Percentiles rank a stretch among this genome's conserved stretches.
Evolutionary conservation across 2,329 filamentous ascomycete genomes (phyloP).

Genomic region (Trichoderma asperellum): DNA sequence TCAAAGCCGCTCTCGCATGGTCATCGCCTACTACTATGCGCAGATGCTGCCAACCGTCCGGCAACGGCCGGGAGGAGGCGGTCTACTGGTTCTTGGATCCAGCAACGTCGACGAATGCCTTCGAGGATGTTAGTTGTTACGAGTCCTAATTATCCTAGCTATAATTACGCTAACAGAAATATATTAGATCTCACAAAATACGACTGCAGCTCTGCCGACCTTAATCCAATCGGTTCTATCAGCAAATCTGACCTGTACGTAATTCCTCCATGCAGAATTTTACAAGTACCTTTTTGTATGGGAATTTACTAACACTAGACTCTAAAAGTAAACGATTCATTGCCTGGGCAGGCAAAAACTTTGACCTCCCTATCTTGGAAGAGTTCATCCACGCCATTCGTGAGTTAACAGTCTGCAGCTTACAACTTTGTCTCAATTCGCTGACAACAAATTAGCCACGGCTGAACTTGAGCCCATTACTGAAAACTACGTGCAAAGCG

Average conservation of each 20-base stretch:
- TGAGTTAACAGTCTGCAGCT: slow-evolving; percentile 29
- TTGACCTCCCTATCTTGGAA: slow-evolving; percentile 64
- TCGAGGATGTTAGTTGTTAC: slow-evolving; percentile 4
- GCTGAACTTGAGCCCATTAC: slow-evolving; percentile 10
- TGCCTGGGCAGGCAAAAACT: slow-evolving; percentile 57
- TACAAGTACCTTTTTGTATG: not conserved
- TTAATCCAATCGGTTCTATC: slow-evolving; percentile 60
- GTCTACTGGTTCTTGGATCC: slow-evolving; percentile 37
- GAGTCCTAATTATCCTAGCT: fast-evolving
- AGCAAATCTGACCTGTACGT: slow-evolving; percentile 61
- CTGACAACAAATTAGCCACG: not conserved
- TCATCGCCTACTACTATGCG: slow-evolving; percentile 48
- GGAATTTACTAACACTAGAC: not conserved
- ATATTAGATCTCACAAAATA: slow-evolving; percentile 22
- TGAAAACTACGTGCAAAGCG: slow-evolving; percentile 16
- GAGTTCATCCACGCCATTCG: slow-evolving; percentile 65
- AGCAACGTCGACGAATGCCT: slow-evolving; percentile 37
- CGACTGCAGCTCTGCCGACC: slow-evolving; percentile 58
- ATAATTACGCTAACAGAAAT: not conserved
- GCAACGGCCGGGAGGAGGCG: slow-evolving; percentile 34
- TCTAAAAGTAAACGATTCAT: slow-evolving; percentile 60
- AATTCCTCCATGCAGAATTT: not conserved
- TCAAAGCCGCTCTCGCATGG: slow-evolving; percentile 67
- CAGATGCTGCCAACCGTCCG: slow-evolving; percentile 36
- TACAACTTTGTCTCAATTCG: not conserved